These are phyloP conservation scores for Fusarium succisae DNA, from an alignment of 2,329 filamentous ascomycete species.

Conservation along the genomic window DNA sequence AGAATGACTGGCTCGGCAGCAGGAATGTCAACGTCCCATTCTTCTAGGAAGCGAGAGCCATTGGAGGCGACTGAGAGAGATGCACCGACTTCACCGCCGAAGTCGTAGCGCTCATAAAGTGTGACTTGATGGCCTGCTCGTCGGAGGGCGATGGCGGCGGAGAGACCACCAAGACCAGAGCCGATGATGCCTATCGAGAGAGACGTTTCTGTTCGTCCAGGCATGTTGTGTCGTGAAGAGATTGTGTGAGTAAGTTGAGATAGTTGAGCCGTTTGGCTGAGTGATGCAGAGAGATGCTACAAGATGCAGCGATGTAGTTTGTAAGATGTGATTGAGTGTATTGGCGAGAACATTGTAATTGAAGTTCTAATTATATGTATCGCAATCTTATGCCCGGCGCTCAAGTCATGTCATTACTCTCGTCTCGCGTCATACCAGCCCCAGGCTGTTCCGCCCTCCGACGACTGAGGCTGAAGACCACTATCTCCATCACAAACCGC, in stretches of 20 bases:
- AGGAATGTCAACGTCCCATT: slow-evolving; percentile 59
- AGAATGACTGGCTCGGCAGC: slow-evolving; percentile 6
- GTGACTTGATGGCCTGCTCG: slow-evolving; percentile 60
- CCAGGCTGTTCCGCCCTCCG: neutral
- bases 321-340: neutral
- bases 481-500: neutral
- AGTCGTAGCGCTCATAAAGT: slow-evolving; percentile 66
- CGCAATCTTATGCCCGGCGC: neutral
- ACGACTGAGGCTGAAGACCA: neutral
- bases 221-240: neutral
- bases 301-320: neutral
- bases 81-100: slow-evolving; percentile 69
- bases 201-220: slow-evolving; percentile 9
- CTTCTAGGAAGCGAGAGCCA: slow-evolving; percentile 69
- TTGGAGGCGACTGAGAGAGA: slow-evolving; percentile 71
- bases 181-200: slow-evolving; percentile 44
- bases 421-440: neutral
- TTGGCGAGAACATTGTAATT: neutral
- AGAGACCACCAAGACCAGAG: slow-evolving; percentile 62
- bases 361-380: neutral
- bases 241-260: too few relatives aligned
- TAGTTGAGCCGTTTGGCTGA: neutral
- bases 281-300: too few relatives aligned
- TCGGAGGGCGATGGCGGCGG: slow-evolving; percentile 62
- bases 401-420: too few relatives aligned